These are phyloP conservation scores for Bipolaris victoriae DNA, from an alignment of 2,329 filamentous ascomycete species.

Conservation along the genomic window DNA sequence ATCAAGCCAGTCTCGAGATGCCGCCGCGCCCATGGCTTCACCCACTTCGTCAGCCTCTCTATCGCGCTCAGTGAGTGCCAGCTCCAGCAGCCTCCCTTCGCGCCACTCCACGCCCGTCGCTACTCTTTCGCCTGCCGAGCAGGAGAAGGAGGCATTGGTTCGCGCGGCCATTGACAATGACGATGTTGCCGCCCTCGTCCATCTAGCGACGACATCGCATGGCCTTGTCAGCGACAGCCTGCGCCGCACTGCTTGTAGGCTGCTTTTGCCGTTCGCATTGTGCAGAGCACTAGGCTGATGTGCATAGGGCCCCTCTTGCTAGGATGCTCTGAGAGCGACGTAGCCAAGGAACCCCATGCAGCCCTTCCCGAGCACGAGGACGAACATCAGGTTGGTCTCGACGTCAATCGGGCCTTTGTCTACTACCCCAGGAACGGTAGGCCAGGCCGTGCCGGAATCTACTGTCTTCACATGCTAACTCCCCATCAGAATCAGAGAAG, in stretches of 20 bases:
- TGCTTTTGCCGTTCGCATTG: neutral
- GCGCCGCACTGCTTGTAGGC: slow-evolving; percentile 78
- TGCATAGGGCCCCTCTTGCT: slow-evolving; percentile 66
- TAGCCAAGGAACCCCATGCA: slow-evolving; percentile 57
- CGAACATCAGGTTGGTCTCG: slow-evolving; percentile 88
- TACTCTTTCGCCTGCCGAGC: slow-evolving; percentile 30
- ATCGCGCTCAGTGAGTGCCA: slow-evolving; percentile 42
- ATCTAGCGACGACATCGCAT: slow-evolving; percentile 51
- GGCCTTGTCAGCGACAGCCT: slow-evolving; percentile 60
- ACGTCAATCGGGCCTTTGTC: slow-evolving; percentile 95
- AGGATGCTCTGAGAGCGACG: slow-evolving; percentile 40
- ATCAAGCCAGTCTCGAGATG: slow-evolving; percentile 22
- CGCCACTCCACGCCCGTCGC: slow-evolving; percentile 22
- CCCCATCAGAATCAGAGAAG: slow-evolving; percentile 69
- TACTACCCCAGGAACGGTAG: slow-evolving; percentile 83
- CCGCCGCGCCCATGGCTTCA: slow-evolving; percentile 35
- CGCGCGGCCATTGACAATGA: slow-evolving; percentile 50
- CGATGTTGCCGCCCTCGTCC: slow-evolving; percentile 50
- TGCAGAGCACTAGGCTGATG: slow-evolving; percentile 22
- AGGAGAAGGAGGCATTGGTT: slow-evolving; percentile 44
- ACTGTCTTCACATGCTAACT: slow-evolving; percentile 15
- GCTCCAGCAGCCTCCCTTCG: slow-evolving; percentile 34
- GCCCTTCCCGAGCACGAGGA: slow-evolving; percentile 78
- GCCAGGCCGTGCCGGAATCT: slow-evolving; percentile 28
- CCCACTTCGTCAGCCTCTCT: slow-evolving; percentile 28